A percentile compares a stretch with the other conserved stretches of the same genome.
Evolutionary conservation across 441 rosid genomes (phyloP).

Genomic region (Pelargonium australe): DNA sequence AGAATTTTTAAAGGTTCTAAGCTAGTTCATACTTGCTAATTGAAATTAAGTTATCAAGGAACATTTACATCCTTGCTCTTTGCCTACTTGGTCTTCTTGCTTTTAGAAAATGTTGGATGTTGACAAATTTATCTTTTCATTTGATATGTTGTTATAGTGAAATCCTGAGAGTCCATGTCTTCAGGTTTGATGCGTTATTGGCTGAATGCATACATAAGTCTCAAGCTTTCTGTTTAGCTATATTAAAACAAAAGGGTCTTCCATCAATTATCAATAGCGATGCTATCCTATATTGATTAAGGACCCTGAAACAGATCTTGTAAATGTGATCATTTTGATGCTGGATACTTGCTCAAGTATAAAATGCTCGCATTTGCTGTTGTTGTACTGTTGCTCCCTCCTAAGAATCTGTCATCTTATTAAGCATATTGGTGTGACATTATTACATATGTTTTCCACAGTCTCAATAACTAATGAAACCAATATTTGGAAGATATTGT

Average conservation of each 20-base stretch:
- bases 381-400: neutral
- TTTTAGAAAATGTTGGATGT: neutral
- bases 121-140: neutral
- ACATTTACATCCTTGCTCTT: neutral
- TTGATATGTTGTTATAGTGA: too few relatives aligned
- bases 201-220: neutral
- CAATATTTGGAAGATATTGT: neutral
- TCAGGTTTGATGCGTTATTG: neutral
- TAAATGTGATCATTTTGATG: neutral
- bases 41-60: neutral
- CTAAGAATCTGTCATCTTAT: neutral
- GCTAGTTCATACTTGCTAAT: neutral
- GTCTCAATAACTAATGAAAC: neutral
- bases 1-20: slow-evolving; percentile 49
- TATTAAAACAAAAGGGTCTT: neutral
- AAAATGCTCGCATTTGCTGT: neutral
- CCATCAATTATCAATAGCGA: neutral
- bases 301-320: neutral
- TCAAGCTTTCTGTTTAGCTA: neutral
- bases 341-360: neutral
- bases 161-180: neutral
- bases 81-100: neutral
- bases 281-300: neutral
- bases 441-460: neutral
- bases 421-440: neutral